Percentiles rank a stretch among this genome's conserved stretches.
These are phyloP conservation scores for Candida koratica DNA, from an alignment of 805 yeast genomes.

Conservation along the genomic window DNA sequence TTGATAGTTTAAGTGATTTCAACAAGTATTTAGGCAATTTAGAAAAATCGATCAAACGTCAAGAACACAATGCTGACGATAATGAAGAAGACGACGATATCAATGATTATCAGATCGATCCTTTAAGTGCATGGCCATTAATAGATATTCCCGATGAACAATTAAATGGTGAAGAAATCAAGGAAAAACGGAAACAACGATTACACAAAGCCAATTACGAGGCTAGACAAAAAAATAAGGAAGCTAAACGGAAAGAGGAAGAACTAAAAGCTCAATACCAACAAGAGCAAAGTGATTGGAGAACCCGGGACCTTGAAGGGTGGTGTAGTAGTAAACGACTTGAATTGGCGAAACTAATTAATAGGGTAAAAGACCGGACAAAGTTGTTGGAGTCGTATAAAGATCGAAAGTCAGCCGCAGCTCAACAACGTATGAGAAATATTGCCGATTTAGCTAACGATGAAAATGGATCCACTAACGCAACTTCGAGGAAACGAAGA, in stretches of 20 bases:
- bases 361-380: slow-evolving; percentile 59
- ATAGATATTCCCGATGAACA: slow-evolving; percentile 83
- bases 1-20: slow-evolving; percentile 70
- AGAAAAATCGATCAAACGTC: slow-evolving; percentile 65
- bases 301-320: slow-evolving; percentile 64
- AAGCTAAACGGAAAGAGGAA: slow-evolving; percentile 67
- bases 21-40: slow-evolving; percentile 59
- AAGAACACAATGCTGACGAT: slow-evolving; percentile 59
- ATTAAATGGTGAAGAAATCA: slow-evolving; percentile 70
- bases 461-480: slow-evolving; percentile 45
- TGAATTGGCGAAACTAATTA: slow-evolving; percentile 56
- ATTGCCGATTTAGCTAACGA: slow-evolving; percentile 84
- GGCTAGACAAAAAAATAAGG: slow-evolving; percentile 78
- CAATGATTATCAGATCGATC: slow-evolving; percentile 35
- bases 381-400: slow-evolving; percentile 72
- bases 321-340: slow-evolving; percentile 76
- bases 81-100: slow-evolving; percentile 53
- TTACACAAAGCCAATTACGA: slow-evolving; percentile 83
- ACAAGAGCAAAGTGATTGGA: slow-evolving; percentile 69
- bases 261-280: slow-evolving; percentile 57
- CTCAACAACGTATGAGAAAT: slow-evolving; percentile 88
- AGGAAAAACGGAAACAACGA: slow-evolving; percentile 82
- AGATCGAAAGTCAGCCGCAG: slow-evolving; percentile 86
- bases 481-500: slow-evolving; percentile 45
- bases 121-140: slow-evolving; percentile 62